Evolutionary conservation across 495 filamentous ascomycete species (phyloP).

Genomic region (Talaromyces thailandensis): DNA sequence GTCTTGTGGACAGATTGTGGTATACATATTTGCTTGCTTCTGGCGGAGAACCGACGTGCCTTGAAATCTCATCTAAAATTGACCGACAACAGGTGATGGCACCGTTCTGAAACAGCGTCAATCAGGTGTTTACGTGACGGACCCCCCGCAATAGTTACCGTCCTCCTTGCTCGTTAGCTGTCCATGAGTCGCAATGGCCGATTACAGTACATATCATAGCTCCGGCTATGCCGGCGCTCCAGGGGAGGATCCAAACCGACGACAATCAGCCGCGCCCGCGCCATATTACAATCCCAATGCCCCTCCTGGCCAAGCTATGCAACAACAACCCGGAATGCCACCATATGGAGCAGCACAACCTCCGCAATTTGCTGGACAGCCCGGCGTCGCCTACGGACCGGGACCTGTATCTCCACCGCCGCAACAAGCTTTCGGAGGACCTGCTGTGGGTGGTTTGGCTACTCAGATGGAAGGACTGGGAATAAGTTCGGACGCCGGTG

Average conservation of each 20-base stretch:
- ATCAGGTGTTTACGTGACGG: neutral
- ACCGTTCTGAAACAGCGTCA: constrained; percentile 2
- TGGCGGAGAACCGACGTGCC: neutral
- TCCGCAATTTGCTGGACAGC: constrained; percentile 16
- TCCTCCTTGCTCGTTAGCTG: neutral
- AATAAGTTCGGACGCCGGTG: constrained; percentile 55
- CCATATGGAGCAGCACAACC: constrained; percentile 35
- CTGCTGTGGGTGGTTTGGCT: constrained; percentile 51
- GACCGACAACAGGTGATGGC: constrained; percentile 9
- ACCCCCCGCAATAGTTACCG: constrained; percentile 2
- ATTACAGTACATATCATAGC: constrained; percentile 70
- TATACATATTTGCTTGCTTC: neutral
- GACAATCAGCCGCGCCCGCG: constrained; percentile 1
- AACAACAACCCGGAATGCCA: constrained; percentile 50
- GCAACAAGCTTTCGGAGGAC: constrained; percentile 23
- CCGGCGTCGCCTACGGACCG: constrained; percentile 24
- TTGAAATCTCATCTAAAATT: constrained; percentile 6
- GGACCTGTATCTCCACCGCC: constrained; percentile 22
- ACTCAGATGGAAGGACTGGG: constrained; percentile 83
- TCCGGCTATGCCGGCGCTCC: constrained; percentile 45
- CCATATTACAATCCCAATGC: constrained; percentile 20
- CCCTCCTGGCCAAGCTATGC: constrained; percentile 46
- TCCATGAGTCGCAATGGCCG: constrained; percentile 50
- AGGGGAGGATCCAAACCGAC: constrained; percentile 52
- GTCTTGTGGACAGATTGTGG: neutral